Percentiles rank a stretch among this genome's conserved stretches.
Evolutionary conservation across 176 grass and related monocot species (phyloP).

Genomic region (Tillandsia fasciculata): DNA sequence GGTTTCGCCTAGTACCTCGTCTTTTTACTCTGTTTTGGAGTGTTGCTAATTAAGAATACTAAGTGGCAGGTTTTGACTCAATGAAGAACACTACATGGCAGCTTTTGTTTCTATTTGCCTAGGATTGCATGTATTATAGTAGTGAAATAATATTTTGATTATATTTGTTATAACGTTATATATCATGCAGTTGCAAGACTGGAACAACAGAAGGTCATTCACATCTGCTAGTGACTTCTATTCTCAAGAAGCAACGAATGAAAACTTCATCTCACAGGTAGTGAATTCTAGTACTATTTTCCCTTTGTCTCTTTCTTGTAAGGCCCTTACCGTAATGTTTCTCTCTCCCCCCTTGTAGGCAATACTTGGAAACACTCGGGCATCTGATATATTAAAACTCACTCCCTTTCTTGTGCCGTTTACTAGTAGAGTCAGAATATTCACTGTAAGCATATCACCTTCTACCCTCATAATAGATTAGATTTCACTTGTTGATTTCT

Average conservation of each 20-base stretch:
- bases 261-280: slow-evolving; percentile 98
- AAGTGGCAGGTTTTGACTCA: neutral
- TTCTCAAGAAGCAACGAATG: slow-evolving; percentile 85
- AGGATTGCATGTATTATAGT: slow-evolving; percentile 6
- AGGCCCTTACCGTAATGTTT: neutral
- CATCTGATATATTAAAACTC: slow-evolving; percentile 83
- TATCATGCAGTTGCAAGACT: slow-evolving; percentile 77
- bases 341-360: slow-evolving; percentile 37
- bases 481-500: slow-evolving; percentile 6
- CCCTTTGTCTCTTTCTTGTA: neutral
- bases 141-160: slow-evolving; percentile 10
- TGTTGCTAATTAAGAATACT: neutral
- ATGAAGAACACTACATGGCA: neutral
- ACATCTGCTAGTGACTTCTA: slow-evolving; percentile 78
- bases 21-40: neutral
- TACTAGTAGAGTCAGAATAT: slow-evolving; percentile 91
- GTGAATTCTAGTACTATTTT: slow-evolving; percentile 5
- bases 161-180: neutral
- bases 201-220: slow-evolving; percentile 81
- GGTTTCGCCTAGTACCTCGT: neutral
- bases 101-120: slow-evolving; percentile 13
- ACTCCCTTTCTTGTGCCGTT: slow-evolving; percentile 93
- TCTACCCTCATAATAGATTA: neutral
- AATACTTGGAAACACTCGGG: slow-evolving; percentile 80
- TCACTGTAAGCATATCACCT: slow-evolving; percentile 50